Percentiles rank a stretch among this genome's conserved stretches.
Evolutionary conservation across 257 asterid species (phyloP).

Genomic region (Solanum ahanhuiri): DNA sequence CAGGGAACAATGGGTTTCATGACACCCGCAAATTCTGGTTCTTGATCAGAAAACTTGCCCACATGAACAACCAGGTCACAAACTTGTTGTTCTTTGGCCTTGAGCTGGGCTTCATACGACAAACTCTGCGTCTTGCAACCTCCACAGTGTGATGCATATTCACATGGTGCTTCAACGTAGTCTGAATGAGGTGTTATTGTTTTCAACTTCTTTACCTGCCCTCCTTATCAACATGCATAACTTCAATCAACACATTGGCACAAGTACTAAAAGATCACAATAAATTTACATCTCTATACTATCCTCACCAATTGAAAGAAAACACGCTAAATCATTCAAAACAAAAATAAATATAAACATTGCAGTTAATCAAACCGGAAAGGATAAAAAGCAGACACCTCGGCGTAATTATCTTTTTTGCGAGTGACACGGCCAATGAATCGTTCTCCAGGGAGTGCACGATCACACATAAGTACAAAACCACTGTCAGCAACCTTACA

Average conservation of each 20-base stretch:
- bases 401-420: constrained; percentile 69
- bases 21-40: constrained; percentile 33
- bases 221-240: constrained; percentile 9
- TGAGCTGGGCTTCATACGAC: constrained; percentile 72
- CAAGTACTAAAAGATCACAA: background rate
- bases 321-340: background rate
- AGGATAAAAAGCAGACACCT: constrained; percentile 24
- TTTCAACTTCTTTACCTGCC: constrained; percentile 74
- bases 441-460: constrained; percentile 86
- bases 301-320: background rate
- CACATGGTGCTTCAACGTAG: constrained; percentile 84
- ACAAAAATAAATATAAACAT: background rate
- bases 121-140: constrained; percentile 91
- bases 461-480: constrained; percentile 76
- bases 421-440: constrained; percentile 79
- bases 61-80: constrained; percentile 62
- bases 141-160: constrained; percentile 79
- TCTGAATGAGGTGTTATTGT: constrained; percentile 66
- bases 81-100: constrained; percentile 86
- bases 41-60: constrained; percentile 56
- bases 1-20: constrained; percentile 91
- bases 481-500: constrained; percentile 83
- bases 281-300: background rate
- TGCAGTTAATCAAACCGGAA: background rate
- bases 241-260: background rate